These are phyloP conservation scores for Talaromyces sp. DNA, from an alignment of 2,329 filamentous ascomycete genomes.

Conservation along the genomic window DNA sequence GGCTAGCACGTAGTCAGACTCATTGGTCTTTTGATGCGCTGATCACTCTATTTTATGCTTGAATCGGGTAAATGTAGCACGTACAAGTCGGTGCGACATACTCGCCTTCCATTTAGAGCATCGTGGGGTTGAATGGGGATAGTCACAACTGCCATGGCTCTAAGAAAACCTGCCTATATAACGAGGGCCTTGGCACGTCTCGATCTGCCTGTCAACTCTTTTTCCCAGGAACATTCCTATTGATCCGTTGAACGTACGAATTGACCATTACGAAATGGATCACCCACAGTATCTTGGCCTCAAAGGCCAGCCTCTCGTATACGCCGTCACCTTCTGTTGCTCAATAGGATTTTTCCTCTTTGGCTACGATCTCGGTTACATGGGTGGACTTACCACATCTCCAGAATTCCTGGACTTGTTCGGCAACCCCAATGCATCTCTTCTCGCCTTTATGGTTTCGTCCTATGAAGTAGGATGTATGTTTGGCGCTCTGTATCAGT, in stretches of 20 bases:
- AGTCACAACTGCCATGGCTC: not conserved
- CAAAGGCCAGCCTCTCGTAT: slow-evolving; percentile 22
- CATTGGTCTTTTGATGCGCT: not conserved
- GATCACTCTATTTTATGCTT: not conserved
- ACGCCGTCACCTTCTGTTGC: slow-evolving; percentile 23
- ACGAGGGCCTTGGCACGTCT: not conserved
- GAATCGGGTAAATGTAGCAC: not conserved
- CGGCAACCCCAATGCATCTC: slow-evolving; percentile 22
- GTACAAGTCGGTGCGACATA: not conserved
- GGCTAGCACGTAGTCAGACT: not conserved
- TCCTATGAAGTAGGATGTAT: slow-evolving; percentile 28
- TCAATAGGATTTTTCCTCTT: slow-evolving; percentile 43
- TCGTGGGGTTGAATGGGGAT: not conserved
- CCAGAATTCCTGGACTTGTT: slow-evolving; percentile 18
- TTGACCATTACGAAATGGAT: not conserved
- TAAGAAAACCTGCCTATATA: not conserved
- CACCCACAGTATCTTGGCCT: slow-evolving; percentile 16
- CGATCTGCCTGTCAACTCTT: not conserved
- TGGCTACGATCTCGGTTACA: slow-evolving; percentile 43
- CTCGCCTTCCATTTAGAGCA: not conserved
- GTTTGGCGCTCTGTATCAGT: slow-evolving; percentile 28
- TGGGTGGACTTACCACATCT: slow-evolving; percentile 23
- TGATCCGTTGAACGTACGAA: not conserved
- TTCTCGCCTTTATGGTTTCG: slow-evolving; percentile 24
- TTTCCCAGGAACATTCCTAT: not conserved